Base-by-base conservation (phyloP, 208 protist genomes). In the Phytomonas serpens region DNA sequence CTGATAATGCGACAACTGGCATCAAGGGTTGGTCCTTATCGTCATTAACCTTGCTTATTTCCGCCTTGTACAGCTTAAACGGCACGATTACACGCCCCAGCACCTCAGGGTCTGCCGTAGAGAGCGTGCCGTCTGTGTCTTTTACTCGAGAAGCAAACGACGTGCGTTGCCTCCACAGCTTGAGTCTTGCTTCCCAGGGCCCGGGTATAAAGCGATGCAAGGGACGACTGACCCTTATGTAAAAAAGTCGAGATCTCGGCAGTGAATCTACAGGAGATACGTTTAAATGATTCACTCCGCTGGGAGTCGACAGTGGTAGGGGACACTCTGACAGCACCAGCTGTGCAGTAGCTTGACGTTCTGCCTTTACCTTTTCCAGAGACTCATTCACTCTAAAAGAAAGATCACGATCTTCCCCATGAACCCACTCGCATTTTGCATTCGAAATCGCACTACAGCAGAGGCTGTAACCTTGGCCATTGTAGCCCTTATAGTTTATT, bases 401-500 rank as follows among this genome's bases (percentile, higher is more conserved):
- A 51, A 68, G 75, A 67, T 77, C 80, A 19, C 69, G 73, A 29
- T 67, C 52, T 36, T 84, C 68, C 37, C 72, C 52, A 29, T 77
- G 63, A 51, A 81, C 77, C 70, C 82, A 94, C 31, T 61, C 64
- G 32, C 85, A 81, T 16, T 57, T 29, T 64, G 38, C 72, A 71
- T 75, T 68, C 14, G 32, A 64, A 19, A 94, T 31, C 31, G 86
- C 37, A 61, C 83, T 81, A 61, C 92, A 94, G 78, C 92, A 96
- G 66, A 93, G 61, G 72, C 87, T 93, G 80, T 87, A 96, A 33
- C 90, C 90, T 40, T 84, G 78, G 7, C 83, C 76, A 69, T 85
- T 76, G 72, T 84, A 91, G 11, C 92, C 92, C 72, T 93, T 92
- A 80, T 96, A 93, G 61, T 91, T 73, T 27, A 90, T 77, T 9